These are phyloP conservation scores for Trichophaea hybrida DNA, from an alignment of 2,329 filamentous ascomycete genomes.

Conservation along the genomic window DNA sequence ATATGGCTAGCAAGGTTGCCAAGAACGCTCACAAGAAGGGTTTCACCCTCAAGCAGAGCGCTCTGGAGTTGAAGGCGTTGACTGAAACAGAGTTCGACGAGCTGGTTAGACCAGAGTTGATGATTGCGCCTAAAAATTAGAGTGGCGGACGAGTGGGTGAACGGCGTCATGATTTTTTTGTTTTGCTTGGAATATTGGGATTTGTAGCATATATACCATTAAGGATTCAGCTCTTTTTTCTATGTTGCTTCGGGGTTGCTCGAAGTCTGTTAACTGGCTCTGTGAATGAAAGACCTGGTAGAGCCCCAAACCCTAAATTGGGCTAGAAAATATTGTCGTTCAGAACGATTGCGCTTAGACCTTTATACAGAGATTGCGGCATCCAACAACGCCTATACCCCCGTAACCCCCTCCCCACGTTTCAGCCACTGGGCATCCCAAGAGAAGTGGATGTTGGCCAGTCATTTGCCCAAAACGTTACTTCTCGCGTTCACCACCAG, in stretches of 20 bases:
- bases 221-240: too few relatives aligned
- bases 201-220: background rate
- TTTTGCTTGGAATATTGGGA: background rate
- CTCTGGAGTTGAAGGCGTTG: conserved; percentile 81
- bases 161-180: background rate
- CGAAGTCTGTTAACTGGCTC: too few relatives aligned
- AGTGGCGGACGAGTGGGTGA: background rate
- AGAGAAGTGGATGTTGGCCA: background rate
- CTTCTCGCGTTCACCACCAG: background rate
- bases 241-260: too few relatives aligned
- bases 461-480: background rate
- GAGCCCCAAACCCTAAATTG: too few relatives aligned
- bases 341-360: too few relatives aligned
- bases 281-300: too few relatives aligned
- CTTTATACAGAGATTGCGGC: too few relatives aligned
- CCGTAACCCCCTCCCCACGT: background rate
- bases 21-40: conserved; percentile 99
- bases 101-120: conserved; percentile 82
- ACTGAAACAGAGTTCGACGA: conserved; percentile 81
- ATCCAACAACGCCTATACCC: too few relatives aligned
- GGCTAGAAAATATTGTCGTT: too few relatives aligned
- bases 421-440: background rate
- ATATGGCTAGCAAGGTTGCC: conserved; percentile 91
- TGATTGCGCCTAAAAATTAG: conserved; percentile 59
- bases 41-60: conserved; percentile 79